Evolutionary conservation across 306 rosid species (phyloP).

Genomic region (Prunus campanulata): DNA sequence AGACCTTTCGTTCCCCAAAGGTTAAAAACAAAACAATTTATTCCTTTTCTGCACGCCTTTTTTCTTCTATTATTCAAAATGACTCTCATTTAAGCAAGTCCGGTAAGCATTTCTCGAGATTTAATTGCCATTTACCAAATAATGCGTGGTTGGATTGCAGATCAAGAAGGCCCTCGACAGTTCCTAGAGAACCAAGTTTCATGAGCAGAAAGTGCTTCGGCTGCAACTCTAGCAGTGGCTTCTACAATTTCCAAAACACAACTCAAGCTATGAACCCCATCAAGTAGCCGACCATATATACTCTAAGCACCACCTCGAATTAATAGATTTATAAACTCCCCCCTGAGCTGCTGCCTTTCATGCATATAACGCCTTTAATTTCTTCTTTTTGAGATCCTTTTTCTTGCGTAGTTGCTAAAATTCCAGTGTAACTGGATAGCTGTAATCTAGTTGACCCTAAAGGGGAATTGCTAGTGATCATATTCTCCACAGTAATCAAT

Average conservation of each 20-base stretch:
- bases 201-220: slow-evolving; percentile 50
- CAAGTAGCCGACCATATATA: slow-evolving; percentile 17
- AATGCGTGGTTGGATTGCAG: slow-evolving; percentile 33
- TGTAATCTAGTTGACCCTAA: not conserved
- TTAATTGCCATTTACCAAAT: too few relatives aligned
- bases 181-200: slow-evolving; percentile 77
- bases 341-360: not conserved
- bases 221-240: slow-evolving; percentile 36
- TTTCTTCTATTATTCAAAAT: not conserved
- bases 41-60: not conserved
- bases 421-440: not conserved
- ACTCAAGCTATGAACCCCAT: slow-evolving; percentile 54
- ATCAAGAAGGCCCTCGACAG: slow-evolving; percentile 61
- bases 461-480: not conserved
- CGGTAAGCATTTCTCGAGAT: too few relatives aligned
- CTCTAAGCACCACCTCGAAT: too few relatives aligned
- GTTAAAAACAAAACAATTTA: slow-evolving; percentile 30
- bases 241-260: slow-evolving; percentile 50
- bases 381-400: not conserved
- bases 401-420: not conserved
- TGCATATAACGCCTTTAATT: not conserved
- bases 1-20: slow-evolving; percentile 90
- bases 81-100: too few relatives aligned
- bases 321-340: not conserved
- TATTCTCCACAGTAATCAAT: not conserved